Conservation (phyloP, 768 basidiomycete genomes). For the Tremella fuciformis region DNA sequence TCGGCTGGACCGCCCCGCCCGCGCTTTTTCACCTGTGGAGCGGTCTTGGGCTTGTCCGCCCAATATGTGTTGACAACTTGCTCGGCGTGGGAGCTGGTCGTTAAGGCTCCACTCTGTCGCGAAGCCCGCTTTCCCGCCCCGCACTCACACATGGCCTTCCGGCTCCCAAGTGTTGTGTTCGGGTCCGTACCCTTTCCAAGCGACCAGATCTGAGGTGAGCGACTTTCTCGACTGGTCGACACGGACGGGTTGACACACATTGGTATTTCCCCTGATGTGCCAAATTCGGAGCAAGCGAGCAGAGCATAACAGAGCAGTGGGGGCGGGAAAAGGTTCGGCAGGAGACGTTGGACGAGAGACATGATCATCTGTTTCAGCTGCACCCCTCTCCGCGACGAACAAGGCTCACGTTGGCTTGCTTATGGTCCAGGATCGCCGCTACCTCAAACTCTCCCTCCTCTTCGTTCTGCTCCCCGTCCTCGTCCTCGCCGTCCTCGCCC, state of each 20-base stretch:
- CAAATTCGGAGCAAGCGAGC: neutral
- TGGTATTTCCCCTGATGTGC: slow-evolving; percentile 24
- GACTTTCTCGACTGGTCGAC: neutral
- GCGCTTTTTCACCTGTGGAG: slow-evolving; percentile 12
- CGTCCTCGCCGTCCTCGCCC: slow-evolving; percentile 10
- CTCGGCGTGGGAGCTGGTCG: slow-evolving; percentile 27
- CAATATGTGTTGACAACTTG: slow-evolving; percentile 43
- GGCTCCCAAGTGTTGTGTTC: slow-evolving; percentile 50
- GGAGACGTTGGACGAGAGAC: neutral
- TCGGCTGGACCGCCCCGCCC: slow-evolving; percentile 6
- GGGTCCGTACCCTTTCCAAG: slow-evolving; percentile 50
- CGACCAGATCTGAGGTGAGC: slow-evolving; percentile 37
- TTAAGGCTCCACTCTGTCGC: neutral
- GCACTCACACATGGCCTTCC: slow-evolving; percentile 43
- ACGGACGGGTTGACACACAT: slow-evolving; percentile 15
- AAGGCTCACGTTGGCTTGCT: slow-evolving; percentile 1
- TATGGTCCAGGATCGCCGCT: slow-evolving; percentile 6
- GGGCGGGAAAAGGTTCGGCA: neutral
- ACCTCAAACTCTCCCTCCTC: slow-evolving; percentile 13
- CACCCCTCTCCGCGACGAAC: neutral
- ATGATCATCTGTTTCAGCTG: neutral
- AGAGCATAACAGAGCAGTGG: neutral
- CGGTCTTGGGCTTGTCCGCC: slow-evolving; percentile 32
- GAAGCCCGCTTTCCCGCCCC: no score
- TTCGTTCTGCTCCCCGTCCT: slow-evolving; percentile 10